Conservation (phyloP, 2,329 filamentous ascomycete genomes). For the Macrophomina pseudophaseolina region DNA sequence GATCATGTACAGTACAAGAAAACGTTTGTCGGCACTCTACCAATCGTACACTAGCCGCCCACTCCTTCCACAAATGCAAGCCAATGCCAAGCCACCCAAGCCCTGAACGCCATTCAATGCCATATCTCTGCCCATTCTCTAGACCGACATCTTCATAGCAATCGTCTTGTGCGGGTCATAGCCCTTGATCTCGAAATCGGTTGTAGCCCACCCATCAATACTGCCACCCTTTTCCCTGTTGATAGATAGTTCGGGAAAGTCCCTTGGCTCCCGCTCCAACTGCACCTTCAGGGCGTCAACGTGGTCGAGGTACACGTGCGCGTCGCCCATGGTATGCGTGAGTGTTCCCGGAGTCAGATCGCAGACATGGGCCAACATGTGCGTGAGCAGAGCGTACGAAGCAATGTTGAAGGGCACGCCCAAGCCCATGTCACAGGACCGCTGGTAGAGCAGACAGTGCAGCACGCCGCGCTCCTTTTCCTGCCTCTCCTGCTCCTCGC, state of each 20-base stretch:
- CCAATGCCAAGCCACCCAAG: not conserved
- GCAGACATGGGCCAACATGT: conserved; percentile 91
- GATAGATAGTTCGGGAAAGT: conserved; percentile 82
- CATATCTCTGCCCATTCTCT: not conserved
- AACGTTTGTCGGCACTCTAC: conserved; percentile 3
- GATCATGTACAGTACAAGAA: conserved; percentile 4
- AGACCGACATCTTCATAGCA: conserved; percentile 99
- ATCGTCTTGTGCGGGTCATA: conserved; percentile 93
- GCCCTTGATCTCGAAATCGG: conserved; percentile 85
- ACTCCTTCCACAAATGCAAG: not conserved
- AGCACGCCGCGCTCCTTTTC: conserved; percentile 66
- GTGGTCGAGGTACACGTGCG: conserved; percentile 95
- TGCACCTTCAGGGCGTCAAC: conserved; percentile 84
- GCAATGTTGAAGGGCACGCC: conserved; percentile 99
- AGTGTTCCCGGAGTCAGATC: conserved; percentile 84
- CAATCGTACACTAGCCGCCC: not conserved
- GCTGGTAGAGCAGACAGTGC: conserved; percentile 89
- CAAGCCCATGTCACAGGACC: conserved; percentile 95
- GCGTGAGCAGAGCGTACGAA: conserved; percentile 88
- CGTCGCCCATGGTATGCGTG: conserved; percentile 96
- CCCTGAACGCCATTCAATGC: conserved; percentile 11
- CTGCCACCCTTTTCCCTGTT: conserved; percentile 68
- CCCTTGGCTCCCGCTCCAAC: conserved; percentile 76
- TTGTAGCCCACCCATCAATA: conserved; percentile 88
- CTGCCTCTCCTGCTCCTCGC: conserved; percentile 32